Base-by-base conservation (phyloP, 192 early-diverging fungal genomes). In the Backusella westeae region DNA sequence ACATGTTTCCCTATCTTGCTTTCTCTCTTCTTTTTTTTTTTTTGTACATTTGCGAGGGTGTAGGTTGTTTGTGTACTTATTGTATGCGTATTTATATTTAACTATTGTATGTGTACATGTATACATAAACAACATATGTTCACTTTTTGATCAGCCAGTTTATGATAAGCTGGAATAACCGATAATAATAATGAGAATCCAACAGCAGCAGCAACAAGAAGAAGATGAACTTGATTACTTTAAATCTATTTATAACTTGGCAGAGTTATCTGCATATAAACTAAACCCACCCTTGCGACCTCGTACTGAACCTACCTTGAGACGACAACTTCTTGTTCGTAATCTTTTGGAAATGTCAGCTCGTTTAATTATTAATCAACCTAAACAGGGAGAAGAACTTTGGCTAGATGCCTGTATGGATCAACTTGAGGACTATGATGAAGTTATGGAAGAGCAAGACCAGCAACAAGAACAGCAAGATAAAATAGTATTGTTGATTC, bases 331-430 rank as follows among this genome's bases (percentile, higher is more conserved):
- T 26, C 17, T 76, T 34, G 44, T 70, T 36, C 75, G 75, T n/a
- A 76, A 76, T 19, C 19, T 76, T 15, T 34, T 76, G 9, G 34
- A 53, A 6, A 17, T 52, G 21, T 76, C 75, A 17, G 38, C 63
- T 26, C 26, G 32, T 75, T 23, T 42, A 41, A 41, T 67, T 41
- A 42, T 38, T 17, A 68, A 34, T 15, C 21, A 29, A 38, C 49
- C 46, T 26, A 36, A 73, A 59, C 26, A 39, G 34, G 26, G 23
- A 3, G 80, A 81, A 73, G 67, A 81, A 32, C 29, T 67, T 6
- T 81, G 80, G 80, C 34, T 81, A 36, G 80, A 81, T 34, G 67
- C 71, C 52, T 81, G 80, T 39, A 77, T 81, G 63, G 68, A 74
- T 67, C 71, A 81, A 29, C 46, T 81, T 12, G 71, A 73, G 32